Conservation (phyloP, 2,329 filamentous ascomycete species). For the Aspergillus thermomutatus region DNA sequence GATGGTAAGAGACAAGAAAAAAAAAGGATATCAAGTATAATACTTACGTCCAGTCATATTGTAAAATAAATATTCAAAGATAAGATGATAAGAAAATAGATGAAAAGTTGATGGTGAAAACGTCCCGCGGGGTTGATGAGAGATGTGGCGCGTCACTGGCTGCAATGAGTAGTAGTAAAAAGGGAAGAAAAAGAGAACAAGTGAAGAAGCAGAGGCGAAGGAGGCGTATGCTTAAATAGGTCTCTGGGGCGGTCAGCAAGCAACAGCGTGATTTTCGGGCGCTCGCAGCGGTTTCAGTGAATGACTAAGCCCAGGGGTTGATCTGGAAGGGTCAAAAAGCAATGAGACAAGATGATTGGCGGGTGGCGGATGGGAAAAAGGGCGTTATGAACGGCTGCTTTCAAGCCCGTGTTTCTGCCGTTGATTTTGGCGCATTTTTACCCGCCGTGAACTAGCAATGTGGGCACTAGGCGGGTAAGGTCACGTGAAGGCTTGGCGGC, state of each 20-base stretch:
- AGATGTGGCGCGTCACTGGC: constrained; percentile 18
- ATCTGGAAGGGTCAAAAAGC: constrained; percentile 22
- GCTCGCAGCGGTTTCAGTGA: constrained; percentile 2
- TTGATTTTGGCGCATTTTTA: constrained; percentile 8
- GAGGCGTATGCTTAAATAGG: constrained; percentile 30
- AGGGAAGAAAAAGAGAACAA: constrained; percentile 16
- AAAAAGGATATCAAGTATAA: constrained; percentile 1
- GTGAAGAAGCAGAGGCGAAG: constrained; percentile 11
- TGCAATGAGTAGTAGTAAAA: constrained; percentile 8
- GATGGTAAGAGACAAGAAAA: background rate
- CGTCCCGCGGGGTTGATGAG: constrained; percentile 6
- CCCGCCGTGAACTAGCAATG: background rate
- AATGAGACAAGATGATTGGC: constrained; percentile 32
- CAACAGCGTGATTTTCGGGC: constrained; percentile 18
- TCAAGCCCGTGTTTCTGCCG: constrained; percentile 28
- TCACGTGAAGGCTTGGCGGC: constrained; percentile 18
- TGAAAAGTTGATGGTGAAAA: constrained; percentile 22
- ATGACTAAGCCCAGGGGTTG: constrained; percentile 26
- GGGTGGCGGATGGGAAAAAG: constrained; percentile 29
- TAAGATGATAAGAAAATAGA: constrained; percentile 10
- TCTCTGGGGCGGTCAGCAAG: constrained; percentile 15
- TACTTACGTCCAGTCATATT: constrained; percentile 44
- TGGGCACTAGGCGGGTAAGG: background rate
- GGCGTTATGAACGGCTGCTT: constrained; percentile 40
- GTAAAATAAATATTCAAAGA: constrained; percentile 10